phyloP scores from a whole-genome alignment of 345 rosid genomes.

The Hevea brasiliensis region DNA sequence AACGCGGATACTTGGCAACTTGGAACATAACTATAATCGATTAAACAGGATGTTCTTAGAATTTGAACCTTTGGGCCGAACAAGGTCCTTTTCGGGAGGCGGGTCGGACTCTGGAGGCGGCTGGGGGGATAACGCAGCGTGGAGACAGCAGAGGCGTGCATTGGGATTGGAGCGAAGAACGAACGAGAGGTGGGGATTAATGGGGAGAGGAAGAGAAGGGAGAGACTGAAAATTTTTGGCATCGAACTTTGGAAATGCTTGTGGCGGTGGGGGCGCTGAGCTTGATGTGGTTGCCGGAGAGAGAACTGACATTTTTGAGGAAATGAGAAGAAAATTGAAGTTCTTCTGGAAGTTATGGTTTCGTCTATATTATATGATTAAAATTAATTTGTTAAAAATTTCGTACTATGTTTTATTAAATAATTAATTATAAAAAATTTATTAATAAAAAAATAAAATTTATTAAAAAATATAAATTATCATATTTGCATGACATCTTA shows the following conservation, averaged over 20 bases:
- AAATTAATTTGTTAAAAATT: no score
- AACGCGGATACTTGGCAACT: no score
- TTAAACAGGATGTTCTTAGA: not conserved
- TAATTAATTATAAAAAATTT: no score
- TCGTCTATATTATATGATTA: no score
- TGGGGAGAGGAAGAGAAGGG: slow-evolving; percentile 18
- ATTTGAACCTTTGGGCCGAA: slow-evolving; percentile 41
- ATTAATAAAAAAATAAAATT: no score
- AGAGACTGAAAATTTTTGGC: not conserved
- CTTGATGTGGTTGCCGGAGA: slow-evolving; percentile 7
- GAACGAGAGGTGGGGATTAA: slow-evolving; percentile 24
- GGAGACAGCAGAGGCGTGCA: slow-evolving; percentile 24
- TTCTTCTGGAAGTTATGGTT: no score
- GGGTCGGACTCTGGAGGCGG: slow-evolving; percentile 45
- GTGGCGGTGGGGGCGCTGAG: not conserved
- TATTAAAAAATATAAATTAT: no score
- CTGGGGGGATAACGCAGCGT: slow-evolving; percentile 43
- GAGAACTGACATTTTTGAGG: slow-evolving; percentile 23
- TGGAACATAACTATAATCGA: no score
- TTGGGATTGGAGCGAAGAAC: slow-evolving; percentile 11
- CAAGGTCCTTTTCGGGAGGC: slow-evolving; percentile 37
- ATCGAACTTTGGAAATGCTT: not conserved
- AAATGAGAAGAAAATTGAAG: no score
- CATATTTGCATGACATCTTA: no score
- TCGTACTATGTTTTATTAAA: no score